Evolutionary conservation across 2,329 filamentous ascomycete genomes (phyloP).

Genomic region (Elsinoe necatrix): DNA sequence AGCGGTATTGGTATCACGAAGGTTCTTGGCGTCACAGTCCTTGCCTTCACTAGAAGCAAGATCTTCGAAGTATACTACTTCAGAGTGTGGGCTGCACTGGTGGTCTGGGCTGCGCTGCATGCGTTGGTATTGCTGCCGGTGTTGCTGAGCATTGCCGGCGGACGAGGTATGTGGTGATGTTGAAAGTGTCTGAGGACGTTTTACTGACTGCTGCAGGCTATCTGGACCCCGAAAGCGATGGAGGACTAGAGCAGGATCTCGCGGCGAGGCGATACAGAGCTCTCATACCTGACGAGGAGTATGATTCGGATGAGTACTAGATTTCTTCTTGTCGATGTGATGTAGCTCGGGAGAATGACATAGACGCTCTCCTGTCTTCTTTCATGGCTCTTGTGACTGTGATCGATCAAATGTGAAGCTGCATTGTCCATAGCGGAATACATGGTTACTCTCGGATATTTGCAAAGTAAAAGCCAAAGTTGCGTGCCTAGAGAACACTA

Average conservation of each 20-base stretch:
- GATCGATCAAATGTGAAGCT: background rate
- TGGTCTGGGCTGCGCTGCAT: slow-evolving; percentile 80
- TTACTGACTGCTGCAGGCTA: slow-evolving; percentile 50
- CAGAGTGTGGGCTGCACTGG: slow-evolving; percentile 86
- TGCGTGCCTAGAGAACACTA: too few relatives aligned
- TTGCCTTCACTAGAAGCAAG: slow-evolving; percentile 93
- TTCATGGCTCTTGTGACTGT: background rate
- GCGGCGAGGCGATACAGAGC: slow-evolving; percentile 70
- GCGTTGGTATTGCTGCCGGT: slow-evolving; percentile 89
- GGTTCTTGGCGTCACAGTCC: slow-evolving; percentile 78
- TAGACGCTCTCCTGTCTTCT: background rate
- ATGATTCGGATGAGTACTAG: slow-evolving; percentile 60
- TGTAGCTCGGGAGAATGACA: background rate
- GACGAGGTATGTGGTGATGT: slow-evolving; percentile 50
- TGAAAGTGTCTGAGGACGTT: background rate
- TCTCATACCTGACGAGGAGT: slow-evolving; percentile 66
- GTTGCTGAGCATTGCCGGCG: slow-evolving; percentile 74
- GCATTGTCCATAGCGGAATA: too few relatives aligned
- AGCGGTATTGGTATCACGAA: slow-evolving; percentile 96
- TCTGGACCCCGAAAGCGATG: slow-evolving; percentile 76
- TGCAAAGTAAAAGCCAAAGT: too few relatives aligned
- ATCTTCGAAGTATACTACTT: slow-evolving; percentile 99
- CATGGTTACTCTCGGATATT: too few relatives aligned
- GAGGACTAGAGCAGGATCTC: slow-evolving; percentile 82
- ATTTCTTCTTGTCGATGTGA: background rate